Evolutionary conservation across 148 eudicot species (phyloP), one percentile per base, ranked within the genome.

Genomic region (Persicaria maculosa): DNA sequence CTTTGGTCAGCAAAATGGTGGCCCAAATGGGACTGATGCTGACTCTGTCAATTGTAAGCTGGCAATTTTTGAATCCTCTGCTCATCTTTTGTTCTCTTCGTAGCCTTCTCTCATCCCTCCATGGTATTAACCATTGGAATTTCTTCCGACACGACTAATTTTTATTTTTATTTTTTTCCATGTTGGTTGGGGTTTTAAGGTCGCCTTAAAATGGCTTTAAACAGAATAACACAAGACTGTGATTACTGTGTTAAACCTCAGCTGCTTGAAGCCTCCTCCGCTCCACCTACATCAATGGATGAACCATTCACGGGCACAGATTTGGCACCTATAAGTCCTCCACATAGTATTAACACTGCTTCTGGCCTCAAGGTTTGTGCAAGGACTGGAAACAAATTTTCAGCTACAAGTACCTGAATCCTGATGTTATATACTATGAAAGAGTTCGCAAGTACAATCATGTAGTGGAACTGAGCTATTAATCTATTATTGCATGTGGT

Each of bases 161-260:
- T 62, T 59, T 59, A 25, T 25, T 62, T 36, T 45, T 36, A 40
- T 65, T 65, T 45, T 36, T 65, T 65, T 65, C 47, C n/a, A 12
- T 71, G 73, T 16, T 59, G 7, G 17, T 71, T 9, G 36, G 54
- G 17, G 11, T 76, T 53, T 68, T 72, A 87, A 94, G 98, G 83
- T 83, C 91, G 84, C 72, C 83, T 95, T 73, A 95, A 83, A 83
- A 83, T 85, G 48, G 86, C 97, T 48, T 74, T 95, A 71, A 82
- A 86, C 79, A 86, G 88, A 87, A 86, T 89, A 78, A 58, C 81
- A 47, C 96, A 88, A 82, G 97, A 90, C 64, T 92, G 92, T 84
- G 96, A 92, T 71, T 88, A 86, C 74, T 92, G 93, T 92, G 85
- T 92, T 70, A 90, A 84, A 83, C 83, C 89, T 55, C 90, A 79